Evolutionary conservation across 2,329 filamentous ascomycete genomes (phyloP).

Genomic region (Fusarium domesticum): DNA sequence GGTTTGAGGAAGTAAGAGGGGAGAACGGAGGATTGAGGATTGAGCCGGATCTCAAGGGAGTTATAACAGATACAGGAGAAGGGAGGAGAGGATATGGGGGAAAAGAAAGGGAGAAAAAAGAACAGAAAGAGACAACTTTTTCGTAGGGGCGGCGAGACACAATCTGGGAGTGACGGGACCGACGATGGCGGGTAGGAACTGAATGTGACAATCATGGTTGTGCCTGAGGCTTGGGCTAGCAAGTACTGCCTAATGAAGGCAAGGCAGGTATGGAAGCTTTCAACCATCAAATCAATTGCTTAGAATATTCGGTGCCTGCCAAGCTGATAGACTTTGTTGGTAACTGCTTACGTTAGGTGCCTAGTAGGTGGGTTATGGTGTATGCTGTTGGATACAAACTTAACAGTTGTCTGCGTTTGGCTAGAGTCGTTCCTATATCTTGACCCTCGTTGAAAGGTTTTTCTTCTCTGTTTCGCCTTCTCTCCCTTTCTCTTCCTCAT

Average conservation of each 20-base stretch:
- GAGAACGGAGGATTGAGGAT: constrained; percentile 2
- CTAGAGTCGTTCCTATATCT: background rate
- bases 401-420: too few species aligned
- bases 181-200: constrained; percentile 28
- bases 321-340: too few species aligned
- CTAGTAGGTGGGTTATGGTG: too few species aligned
- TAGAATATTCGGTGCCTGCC: background rate
- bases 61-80: too few species aligned
- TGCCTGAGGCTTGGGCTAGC: constrained; percentile 23
- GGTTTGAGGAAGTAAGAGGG: constrained; percentile 5
- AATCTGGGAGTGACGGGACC: constrained; percentile 9
- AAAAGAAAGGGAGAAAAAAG: constrained; percentile 11
- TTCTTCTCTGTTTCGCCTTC: constrained; percentile 11
- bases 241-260: background rate
- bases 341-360: too few species aligned
- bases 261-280: background rate
- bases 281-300: background rate
- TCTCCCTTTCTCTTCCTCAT: constrained; percentile 9
- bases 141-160: constrained; percentile 17
- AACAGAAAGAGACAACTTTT: constrained; percentile 13
- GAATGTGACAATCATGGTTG: constrained; percentile 20
- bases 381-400: background rate
- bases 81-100: constrained; percentile 5
- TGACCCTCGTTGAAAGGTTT: background rate
- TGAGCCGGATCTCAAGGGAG: too few species aligned